These are phyloP conservation scores for Xylaria digitata DNA, from an alignment of 2,329 filamentous ascomycete species.

Conservation along the genomic window DNA sequence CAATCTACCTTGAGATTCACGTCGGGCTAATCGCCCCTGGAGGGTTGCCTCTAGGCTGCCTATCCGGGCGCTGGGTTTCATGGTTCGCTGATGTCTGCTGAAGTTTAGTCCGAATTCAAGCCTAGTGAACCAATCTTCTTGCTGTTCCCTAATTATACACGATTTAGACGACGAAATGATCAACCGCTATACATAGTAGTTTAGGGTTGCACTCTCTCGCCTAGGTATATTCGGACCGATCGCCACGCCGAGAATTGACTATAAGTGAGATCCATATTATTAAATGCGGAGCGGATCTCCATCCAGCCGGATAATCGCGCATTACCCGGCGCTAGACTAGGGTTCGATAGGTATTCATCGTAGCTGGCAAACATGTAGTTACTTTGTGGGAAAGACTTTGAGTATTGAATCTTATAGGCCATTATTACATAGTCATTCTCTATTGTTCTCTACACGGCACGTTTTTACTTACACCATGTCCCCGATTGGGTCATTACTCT, in stretches of 20 bases:
- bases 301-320: constrained; percentile 28
- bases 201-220: constrained; percentile 6
- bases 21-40: constrained; percentile 39
- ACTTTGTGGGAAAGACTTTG: background rate
- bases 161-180: background rate
- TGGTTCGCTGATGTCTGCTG: background rate
- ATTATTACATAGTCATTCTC: background rate
- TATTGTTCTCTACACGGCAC: background rate
- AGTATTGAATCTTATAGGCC: background rate
- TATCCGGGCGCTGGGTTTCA: constrained; percentile 7
- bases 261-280: constrained; percentile 4
- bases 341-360: constrained; percentile 1
- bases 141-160: background rate
- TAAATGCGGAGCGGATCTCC: background rate
- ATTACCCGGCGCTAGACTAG: constrained; percentile 10
- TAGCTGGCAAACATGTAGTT: background rate
- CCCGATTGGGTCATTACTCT: constrained; percentile 70
- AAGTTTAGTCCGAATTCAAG: background rate
- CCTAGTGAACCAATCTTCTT: background rate
- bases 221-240: background rate
- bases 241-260: background rate
- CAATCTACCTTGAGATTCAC: constrained; percentile 52
- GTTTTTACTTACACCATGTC: constrained; percentile 48
- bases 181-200: background rate
- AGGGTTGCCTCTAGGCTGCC: constrained; percentile 42